Evolutionary conservation across 148 eudicot species (phyloP).

Genomic region (Tetragonia tetragonoides): DNA sequence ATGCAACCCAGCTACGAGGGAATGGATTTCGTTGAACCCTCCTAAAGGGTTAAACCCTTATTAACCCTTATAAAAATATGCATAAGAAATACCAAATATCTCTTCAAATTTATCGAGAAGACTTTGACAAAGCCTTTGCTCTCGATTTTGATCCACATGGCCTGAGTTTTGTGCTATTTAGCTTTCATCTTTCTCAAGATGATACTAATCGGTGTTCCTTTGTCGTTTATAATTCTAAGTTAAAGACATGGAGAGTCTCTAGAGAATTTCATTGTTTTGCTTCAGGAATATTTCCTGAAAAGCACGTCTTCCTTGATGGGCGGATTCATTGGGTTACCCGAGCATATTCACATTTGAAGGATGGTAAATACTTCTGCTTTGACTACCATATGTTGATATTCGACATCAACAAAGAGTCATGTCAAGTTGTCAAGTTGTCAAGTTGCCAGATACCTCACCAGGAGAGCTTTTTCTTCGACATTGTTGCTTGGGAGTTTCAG

Average conservation of each 20-base stretch:
- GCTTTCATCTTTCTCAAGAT: not conserved
- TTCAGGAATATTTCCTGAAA: not conserved
- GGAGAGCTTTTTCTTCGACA: too few species aligned
- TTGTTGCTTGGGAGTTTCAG: too few species aligned
- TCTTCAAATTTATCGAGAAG: too few species aligned
- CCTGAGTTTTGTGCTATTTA: not conserved
- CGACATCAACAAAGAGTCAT: not conserved
- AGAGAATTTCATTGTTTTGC: not conserved
- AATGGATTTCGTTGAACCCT: too few species aligned
- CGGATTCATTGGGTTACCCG: not conserved
- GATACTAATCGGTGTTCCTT: not conserved
- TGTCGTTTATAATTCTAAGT: not conserved
- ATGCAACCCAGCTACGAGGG: too few species aligned
- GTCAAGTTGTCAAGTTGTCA: conserved; percentile 5
- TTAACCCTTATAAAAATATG: too few species aligned
- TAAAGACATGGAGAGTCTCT: not conserved
- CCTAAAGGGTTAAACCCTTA: too few species aligned
- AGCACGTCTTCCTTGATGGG: not conserved
- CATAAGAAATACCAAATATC: too few species aligned
- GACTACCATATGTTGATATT: conserved; percentile 6
- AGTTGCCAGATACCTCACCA: not conserved
- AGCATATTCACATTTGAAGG: not conserved
- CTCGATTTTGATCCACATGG: too few species aligned
- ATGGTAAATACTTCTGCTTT: too few species aligned
- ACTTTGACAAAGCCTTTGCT: too few species aligned